Evolutionary conservation across 108 stramenopile genomes (phyloP).

Genomic region (Cylindrotheca fusiformis): DNA sequence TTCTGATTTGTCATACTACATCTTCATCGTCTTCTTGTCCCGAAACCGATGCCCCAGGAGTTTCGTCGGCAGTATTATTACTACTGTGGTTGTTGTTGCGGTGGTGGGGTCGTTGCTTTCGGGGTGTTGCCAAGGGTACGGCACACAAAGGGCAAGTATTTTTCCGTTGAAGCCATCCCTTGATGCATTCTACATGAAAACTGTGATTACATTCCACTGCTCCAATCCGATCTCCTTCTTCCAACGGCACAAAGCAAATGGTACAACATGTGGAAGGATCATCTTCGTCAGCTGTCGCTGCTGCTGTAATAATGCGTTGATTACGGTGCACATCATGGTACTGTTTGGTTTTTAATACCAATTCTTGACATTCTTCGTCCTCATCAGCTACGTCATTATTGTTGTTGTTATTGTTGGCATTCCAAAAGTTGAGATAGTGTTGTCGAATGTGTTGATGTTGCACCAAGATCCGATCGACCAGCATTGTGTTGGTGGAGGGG

Average conservation of each 20-base stretch:
- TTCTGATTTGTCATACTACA: too few relatives aligned
- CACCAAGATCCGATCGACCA: not conserved
- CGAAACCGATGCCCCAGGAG: too few relatives aligned
- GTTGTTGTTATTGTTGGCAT: not conserved
- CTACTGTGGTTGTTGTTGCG: too few relatives aligned
- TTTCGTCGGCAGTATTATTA: too few relatives aligned
- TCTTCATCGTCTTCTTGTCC: too few relatives aligned
- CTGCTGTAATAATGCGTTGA: not conserved
- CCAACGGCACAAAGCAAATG: constrained; percentile 58
- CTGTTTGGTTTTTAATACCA: constrained; percentile 1
- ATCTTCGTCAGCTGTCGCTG: not conserved
- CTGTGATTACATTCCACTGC: constrained; percentile 54
- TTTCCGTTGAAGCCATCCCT: constrained; percentile 53
- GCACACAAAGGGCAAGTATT: constrained; percentile 76
- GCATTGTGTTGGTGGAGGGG: not conserved
- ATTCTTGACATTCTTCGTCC: not conserved
- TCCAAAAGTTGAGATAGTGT: not conserved
- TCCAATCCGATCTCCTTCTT: constrained; percentile 72
- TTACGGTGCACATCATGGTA: not conserved
- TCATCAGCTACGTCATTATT: not conserved
- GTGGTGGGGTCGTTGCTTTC: too few relatives aligned
- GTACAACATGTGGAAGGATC: constrained; percentile 31
- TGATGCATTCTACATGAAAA: constrained; percentile 69
- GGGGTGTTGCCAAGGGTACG: constrained; percentile 43
- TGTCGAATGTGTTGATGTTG: not conserved